phyloP scores from a whole-genome alignment of 306 rosid species.

The Rubus idaeus region DNA sequence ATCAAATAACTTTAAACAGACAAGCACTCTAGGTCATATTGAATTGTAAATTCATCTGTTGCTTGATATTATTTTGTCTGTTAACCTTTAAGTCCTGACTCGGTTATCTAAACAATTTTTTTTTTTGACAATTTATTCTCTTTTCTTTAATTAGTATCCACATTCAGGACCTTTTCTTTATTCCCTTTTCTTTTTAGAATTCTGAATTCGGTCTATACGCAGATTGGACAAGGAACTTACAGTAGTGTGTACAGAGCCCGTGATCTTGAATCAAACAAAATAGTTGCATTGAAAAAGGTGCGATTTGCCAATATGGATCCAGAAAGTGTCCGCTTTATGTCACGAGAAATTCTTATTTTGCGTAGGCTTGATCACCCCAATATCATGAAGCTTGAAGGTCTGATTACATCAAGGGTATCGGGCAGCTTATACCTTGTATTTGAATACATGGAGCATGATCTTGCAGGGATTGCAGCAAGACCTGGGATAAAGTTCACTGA shows the following conservation, averaged over 20 bases:
- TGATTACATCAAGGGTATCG: slow-evolving; percentile 75
- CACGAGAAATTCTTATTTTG: slow-evolving; percentile 65
- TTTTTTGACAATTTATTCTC: neutral
- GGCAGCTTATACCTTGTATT: slow-evolving; percentile 83
- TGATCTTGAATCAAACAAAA: slow-evolving; percentile 69
- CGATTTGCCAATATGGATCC: slow-evolving; percentile 83
- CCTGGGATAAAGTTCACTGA: slow-evolving; percentile 65
- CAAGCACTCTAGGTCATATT: neutral
- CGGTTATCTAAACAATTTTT: neutral
- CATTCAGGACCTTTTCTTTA: neutral
- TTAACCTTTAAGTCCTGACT: neutral
- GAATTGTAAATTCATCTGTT: neutral
- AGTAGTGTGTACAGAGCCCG: slow-evolving; percentile 83
- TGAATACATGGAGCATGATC: slow-evolving; percentile 94
- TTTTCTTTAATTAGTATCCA: neutral
- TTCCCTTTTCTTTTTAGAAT: neutral
- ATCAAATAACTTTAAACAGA: neutral
- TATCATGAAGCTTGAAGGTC: slow-evolving; percentile 89
- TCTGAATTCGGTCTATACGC: slow-evolving; percentile 3
- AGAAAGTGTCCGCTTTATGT: slow-evolving; percentile 89
- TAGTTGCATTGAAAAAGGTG: slow-evolving; percentile 85
- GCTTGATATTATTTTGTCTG: neutral
- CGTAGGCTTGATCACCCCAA: slow-evolving; percentile 90
- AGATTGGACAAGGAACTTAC: slow-evolving; percentile 96
- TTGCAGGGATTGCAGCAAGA: slow-evolving; percentile 62